A percentile compares a stretch with the other conserved stretches of the same genome.
Evolutionary conservation across 2,329 filamentous ascomycete genomes (phyloP).

Genomic region (Bipolaris oryzae): DNA sequence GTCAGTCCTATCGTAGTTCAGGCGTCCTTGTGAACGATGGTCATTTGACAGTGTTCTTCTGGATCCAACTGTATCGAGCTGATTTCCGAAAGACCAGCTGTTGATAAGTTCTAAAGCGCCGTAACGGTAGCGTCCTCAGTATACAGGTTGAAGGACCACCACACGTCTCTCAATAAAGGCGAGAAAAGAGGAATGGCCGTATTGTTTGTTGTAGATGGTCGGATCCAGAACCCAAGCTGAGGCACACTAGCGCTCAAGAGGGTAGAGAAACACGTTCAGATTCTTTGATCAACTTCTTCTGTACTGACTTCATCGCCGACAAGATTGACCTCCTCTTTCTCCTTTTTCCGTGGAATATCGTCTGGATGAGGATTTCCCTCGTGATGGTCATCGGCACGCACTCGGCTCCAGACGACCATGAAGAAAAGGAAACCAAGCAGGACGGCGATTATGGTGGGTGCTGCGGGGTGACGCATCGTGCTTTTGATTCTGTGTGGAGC

Average conservation of each 20-base stretch:
- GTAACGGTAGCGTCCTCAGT: neutral
- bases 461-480: slow-evolving; percentile 45
- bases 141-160: neutral
- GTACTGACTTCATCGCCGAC: neutral
- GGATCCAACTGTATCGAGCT: neutral
- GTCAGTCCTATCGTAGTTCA: too few relatives aligned
- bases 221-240: neutral
- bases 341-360: slow-evolving; percentile 35
- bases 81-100: neutral
- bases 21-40: too few relatives aligned
- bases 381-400: slow-evolving; percentile 38
- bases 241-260: too few relatives aligned
- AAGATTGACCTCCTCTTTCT: neutral
- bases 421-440: slow-evolving; percentile 39
- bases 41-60: too few relatives aligned
- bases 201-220: too few relatives aligned
- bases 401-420: slow-evolving; percentile 35
- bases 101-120: neutral
- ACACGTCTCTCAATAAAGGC: neutral
- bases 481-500: neutral
- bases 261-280: neutral
- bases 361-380: slow-evolving; percentile 47
- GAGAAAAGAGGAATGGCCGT: neutral
- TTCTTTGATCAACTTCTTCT: neutral
- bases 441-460: slow-evolving; percentile 40